Base-by-base conservation (phyloP, 768 basidiomycete species). In the Scleroderma bovista region DNA sequence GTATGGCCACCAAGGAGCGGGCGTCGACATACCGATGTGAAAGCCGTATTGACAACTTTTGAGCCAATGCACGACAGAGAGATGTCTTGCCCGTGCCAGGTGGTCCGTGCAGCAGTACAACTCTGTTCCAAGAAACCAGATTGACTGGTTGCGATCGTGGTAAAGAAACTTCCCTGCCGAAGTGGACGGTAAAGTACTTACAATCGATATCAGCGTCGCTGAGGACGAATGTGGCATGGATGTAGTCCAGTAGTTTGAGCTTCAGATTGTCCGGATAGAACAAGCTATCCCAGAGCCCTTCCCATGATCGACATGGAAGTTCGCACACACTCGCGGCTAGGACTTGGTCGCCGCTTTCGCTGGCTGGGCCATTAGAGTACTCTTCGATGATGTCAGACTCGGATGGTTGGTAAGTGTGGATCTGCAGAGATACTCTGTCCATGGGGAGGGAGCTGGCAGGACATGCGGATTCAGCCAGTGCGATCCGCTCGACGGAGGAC, bases 31-130 rank as follows among this genome's bases (percentile, higher is more conserved):
- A 88, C 93, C 88, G 77, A 60, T 89, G 82, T 1, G 88, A 88
- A 8, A 98, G 75, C 24, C 96, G 81, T 52, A 98, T 91, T 0
- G 93, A 84, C 10, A 98, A 75, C 59, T 98, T 99, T 58, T 99
- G 96, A 1, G 96, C 93, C 6, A 99, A 75, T 10, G 95, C 95
- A 37, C 93, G 80, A 63, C 93, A 97, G 2, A 99, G 74, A 1
- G 90, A 93, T 0, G 96, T 98, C 71, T 99, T 98, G 12, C 96
- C 95, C 2, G 96, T 97, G 0, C 96, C 96, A 2, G 96, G 96
- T 20, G 96, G 96, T 0, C 96, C 96, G 63, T 98, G 94, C 13
- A 99, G 73, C 8, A 99, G 72, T 1, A 97, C 88, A 13, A 99
- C 86, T 2, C 95, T 83, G 62, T 97, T 98, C 93, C 94, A 97